Evolutionary conservation across 1,139 yeast species (phyloP), one percentile per base, ranked within the genome.

Genomic region (Taphrina sp.): DNA sequence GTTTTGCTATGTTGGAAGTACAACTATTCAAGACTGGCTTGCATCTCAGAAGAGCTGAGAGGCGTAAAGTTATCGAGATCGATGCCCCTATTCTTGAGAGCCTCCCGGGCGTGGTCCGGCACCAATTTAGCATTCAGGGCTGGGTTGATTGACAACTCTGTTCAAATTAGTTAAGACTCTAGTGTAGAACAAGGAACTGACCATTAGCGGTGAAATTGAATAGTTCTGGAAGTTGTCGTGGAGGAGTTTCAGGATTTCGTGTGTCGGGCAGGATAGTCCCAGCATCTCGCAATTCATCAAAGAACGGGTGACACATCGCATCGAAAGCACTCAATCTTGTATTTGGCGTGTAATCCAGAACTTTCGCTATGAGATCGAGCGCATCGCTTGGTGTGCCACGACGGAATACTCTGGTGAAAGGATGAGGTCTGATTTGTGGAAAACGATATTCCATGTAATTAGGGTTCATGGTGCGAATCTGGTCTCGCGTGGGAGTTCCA

Each of bases 391-490:
- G 68, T 20, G 77, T 71, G 60, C 75, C 69, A 63, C 83, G 82
- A 64, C 88, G 81, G 72, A 92, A 90, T 29, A 92, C 92, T 65
- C 85, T 85, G 56, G 78, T 72, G 64, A 92, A 76, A 31, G 97
- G 96, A 58, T 92, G 95, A 58, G 97, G 95, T 69, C 86, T 85
- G 67, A 92, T 92, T 65, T 88, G 92, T 1, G 98, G 98, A 75
- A 92, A 92, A 67, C 88, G 86, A 72, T 92, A 96, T 69, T 92
- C 98, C 84, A 88, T 86, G 73, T 92, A 94, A 71, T 89, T 90
- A 59, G 96, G 95, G 71, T 92, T 92, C 98, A 92, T 92, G 61
- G 90, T 81, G 67, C 83, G 79, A 64, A 92, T 92, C 71, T 92
- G 96, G 52, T 89, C 96, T 61, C 86, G 81, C 20, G 95, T 77